Evolutionary conservation across 352 stramenopile species (phyloP), one percentile per base, ranked within the genome.

Genomic region (Pythium coloratum): DNA sequence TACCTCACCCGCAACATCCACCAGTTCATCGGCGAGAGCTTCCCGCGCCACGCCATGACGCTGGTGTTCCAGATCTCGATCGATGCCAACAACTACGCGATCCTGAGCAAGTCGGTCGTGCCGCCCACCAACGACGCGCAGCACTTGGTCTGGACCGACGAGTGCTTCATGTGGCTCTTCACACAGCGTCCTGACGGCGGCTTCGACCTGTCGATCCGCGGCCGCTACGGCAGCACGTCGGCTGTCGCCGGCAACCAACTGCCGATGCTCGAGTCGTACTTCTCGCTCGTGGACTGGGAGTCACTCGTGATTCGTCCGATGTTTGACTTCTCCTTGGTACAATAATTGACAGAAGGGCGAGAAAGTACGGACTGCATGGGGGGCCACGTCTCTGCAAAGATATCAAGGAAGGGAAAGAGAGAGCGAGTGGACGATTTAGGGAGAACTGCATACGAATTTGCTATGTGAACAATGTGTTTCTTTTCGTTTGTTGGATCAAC

Each of bases 121-220:
- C 86, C 86, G 5, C 84, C 84, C 0, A 87, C 84, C 30, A 90
- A 89, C 71, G 86, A 94, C 53, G 86, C 84, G 28, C 86, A 94
- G 75, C 84, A 94, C 67, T 69, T 94, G 51, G 86, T 94, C n/a
- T 94, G 86, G 86, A 94, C 86, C 8, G 86, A 94, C 64, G 86
- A 94, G 78, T 92, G 82, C 64, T 92, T 77, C 70, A 91, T 94
- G 83, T 92, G 84, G 82, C 89, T 90, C 55, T 94, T 92, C 72
- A 75, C 74, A 54, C 76, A 82, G 14, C 80, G 73, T 13, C 49
- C 72, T 20, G 73, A 81, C 36, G 76, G 83, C 5, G 86, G 86
- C 44, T 94, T 94, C 58, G 80, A 90, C 40, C 72, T 92, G 20
- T 90, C 84, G 46, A 86, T 92, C 47, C 76, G 81, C 14, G 86